Evolutionary conservation across 495 filamentous ascomycete genomes (phyloP).

Genomic region (Penicillium paradoxum): DNA sequence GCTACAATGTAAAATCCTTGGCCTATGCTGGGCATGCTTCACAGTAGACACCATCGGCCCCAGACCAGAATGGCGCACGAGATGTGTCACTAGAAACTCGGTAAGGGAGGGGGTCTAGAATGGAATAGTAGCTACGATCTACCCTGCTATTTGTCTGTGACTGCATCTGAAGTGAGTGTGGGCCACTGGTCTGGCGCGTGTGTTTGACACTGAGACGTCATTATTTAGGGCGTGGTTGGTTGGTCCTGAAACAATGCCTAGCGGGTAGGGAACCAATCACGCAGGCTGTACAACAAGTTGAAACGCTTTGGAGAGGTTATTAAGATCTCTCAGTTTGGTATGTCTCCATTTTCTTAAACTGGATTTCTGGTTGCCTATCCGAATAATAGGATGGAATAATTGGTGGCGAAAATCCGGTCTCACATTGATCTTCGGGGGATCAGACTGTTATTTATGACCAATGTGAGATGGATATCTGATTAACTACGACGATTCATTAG

Average conservation of each 20-base stretch:
- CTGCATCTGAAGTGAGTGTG: constrained; percentile 15
- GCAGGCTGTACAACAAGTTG: constrained; percentile 7
- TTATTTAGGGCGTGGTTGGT: neutral
- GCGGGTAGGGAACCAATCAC: constrained; percentile 21
- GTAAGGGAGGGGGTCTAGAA: neutral
- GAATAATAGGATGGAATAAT: neutral
- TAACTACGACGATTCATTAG: neutral
- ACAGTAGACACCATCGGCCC: neutral
- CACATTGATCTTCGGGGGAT: constrained; percentile 2
- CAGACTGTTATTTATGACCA: neutral
- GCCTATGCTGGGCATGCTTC: constrained; percentile 5
- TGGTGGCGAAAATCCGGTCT: neutral
- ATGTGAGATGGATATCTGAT: neutral
- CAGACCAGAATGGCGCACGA: neutral
- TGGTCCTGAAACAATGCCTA: constrained; percentile 19
- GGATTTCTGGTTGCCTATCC: neutral
- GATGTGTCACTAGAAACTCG: constrained; percentile 1
- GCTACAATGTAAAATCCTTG: neutral
- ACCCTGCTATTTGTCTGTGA: constrained; percentile 21
- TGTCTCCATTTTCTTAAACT: neutral
- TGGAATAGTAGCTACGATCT: neutral
- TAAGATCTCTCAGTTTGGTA: neutral
- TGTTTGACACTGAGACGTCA: constrained; percentile 8
- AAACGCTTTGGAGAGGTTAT: constrained; percentile 6
- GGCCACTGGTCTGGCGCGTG: constrained; percentile 6